Percentiles rank a stretch among this genome's conserved stretches.
These are phyloP conservation scores for Lichtheimia hyalospora DNA, from an alignment of 371 early-diverging fungal genomes.

Conservation along the genomic window DNA sequence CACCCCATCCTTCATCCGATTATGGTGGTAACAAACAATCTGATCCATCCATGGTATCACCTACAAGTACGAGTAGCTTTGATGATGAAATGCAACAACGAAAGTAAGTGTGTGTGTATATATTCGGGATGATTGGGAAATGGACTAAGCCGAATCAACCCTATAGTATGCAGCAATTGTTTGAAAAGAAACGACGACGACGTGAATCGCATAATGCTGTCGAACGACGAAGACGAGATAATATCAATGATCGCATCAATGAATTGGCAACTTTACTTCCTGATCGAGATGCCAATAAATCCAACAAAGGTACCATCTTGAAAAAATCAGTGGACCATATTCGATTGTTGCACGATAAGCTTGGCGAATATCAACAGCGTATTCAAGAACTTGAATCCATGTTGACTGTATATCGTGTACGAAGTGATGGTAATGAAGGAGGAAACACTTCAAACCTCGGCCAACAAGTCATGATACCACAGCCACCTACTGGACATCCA, in stretches of 20 bases:
- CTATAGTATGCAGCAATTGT: slow-evolving; percentile 45
- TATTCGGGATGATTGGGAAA: not conserved
- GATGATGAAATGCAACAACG: slow-evolving; percentile 40
- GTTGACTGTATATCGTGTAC: slow-evolving; percentile 31
- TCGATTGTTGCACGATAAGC: slow-evolving; percentile 59
- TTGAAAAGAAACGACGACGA: slow-evolving; percentile 41
- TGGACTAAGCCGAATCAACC: not conserved
- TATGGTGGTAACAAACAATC: slow-evolving; percentile 13
- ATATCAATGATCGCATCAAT: slow-evolving; percentile 93
- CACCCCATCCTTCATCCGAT: not conserved
- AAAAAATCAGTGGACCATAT: slow-evolving; percentile 90
- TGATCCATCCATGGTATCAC: slow-evolving; percentile 11
- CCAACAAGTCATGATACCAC: slow-evolving; percentile 11
- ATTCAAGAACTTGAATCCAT: slow-evolving; percentile 69
- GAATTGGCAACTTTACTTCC: slow-evolving; percentile 40
- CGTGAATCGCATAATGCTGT: slow-evolving; percentile 58
- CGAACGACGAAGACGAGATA: slow-evolving; percentile 91
- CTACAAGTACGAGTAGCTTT: slow-evolving; percentile 23
- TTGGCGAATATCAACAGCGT: slow-evolving; percentile 57
- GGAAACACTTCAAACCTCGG: not conserved
- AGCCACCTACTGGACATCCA: slow-evolving; percentile 28
- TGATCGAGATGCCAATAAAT: slow-evolving; percentile 62
- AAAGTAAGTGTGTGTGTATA: slow-evolving; percentile 28
- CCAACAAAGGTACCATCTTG: slow-evolving; percentile 82
- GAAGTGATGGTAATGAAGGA: slow-evolving; percentile 5